These are phyloP conservation scores for Phytopythium aichiense DNA, from an alignment of 352 stramenopile species.

Conservation along the genomic window DNA sequence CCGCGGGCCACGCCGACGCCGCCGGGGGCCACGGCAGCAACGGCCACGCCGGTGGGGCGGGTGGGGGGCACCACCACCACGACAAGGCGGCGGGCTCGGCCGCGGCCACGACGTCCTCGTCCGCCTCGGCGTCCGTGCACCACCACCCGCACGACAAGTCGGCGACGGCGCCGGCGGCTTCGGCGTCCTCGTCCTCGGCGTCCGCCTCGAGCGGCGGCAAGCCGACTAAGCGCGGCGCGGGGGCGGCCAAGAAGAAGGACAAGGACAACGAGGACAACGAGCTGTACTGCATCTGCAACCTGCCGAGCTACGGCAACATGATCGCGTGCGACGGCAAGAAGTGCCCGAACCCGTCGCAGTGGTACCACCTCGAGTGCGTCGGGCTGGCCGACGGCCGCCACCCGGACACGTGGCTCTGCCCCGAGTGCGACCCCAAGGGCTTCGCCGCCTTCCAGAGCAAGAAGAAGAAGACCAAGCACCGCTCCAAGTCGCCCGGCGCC, in stretches of 20 bases:
- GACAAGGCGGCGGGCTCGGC: background rate
- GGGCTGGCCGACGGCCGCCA: conserved; percentile 75
- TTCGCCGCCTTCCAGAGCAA: conserved; percentile 78
- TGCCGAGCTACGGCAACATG: conserved; percentile 87
- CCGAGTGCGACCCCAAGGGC: conserved; percentile 79
- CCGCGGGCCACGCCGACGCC: conserved; percentile 11
- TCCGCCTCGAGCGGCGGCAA: conserved; percentile 6
- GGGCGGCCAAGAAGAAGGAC: conserved; percentile 51
- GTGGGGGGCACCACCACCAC: background rate
- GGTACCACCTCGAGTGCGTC: conserved; percentile 87
- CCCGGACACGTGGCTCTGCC: conserved; percentile 84
- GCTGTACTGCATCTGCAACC: conserved; percentile 86
- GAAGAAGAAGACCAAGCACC: conserved; percentile 82
- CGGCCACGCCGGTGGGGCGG: background rate
- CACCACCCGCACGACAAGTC: conserved; percentile 1
- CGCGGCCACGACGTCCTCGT: background rate
- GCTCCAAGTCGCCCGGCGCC: conserved; percentile 73
- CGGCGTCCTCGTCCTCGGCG: background rate
- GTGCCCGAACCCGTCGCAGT: conserved; percentile 83
- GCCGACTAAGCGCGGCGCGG: conserved; percentile 12
- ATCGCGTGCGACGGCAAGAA: conserved; percentile 88
- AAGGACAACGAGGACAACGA: conserved; percentile 80
- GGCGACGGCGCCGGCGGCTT: background rate
- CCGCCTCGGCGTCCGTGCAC: background rate
- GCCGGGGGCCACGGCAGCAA: conserved; percentile 9